Percentiles rank a stretch among this genome's conserved stretches.
Conservation (phyloP, 1,284 basidiomycete species). For the Heterobasidion parviporum region DNA sequence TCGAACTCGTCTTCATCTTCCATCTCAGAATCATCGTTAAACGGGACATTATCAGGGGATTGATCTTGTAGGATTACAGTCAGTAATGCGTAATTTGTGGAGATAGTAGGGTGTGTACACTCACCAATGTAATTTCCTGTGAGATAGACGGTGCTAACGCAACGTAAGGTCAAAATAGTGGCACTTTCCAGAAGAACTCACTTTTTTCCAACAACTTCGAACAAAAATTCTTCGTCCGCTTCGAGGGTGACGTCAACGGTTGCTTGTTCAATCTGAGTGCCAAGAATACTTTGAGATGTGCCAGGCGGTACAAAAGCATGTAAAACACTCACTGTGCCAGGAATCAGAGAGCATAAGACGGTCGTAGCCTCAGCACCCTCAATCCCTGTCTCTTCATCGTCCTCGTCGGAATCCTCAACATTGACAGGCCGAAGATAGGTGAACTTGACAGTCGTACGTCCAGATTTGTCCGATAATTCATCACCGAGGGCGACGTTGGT, state of each 20-base stretch:
- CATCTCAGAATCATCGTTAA: slow-evolving; percentile 32
- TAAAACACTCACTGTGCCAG: slow-evolving; percentile 52
- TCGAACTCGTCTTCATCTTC: slow-evolving; percentile 53
- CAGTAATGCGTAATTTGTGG: background rate
- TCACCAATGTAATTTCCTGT: slow-evolving; percentile 87
- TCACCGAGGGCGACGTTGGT: slow-evolving; percentile 83
- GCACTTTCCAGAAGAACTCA: slow-evolving; percentile 22
- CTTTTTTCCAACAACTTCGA: slow-evolving; percentile 86
- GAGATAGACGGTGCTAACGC: slow-evolving; percentile 67
- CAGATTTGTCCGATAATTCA: slow-evolving; percentile 52
- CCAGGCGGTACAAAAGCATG: background rate
- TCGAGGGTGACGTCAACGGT: slow-evolving; percentile 71
- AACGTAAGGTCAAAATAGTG: slow-evolving; percentile 1
- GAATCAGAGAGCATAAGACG: slow-evolving; percentile 60
- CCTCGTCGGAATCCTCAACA: slow-evolving; percentile 44
- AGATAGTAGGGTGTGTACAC: slow-evolving; percentile 11
- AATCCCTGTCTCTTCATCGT: slow-evolving; percentile 42
- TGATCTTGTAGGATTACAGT: slow-evolving; percentile 6
- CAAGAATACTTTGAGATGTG: background rate
- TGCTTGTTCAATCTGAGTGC: slow-evolving; percentile 69
- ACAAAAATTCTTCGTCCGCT: slow-evolving; percentile 58
- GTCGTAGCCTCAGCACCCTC: slow-evolving; percentile 37
- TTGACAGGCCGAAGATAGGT: slow-evolving; percentile 42
- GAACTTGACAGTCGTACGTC: slow-evolving; percentile 77
- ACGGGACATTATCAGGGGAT: slow-evolving; percentile 39